Evolutionary conservation across 371 early-diverging fungal genomes (phyloP).

Genomic region (Gilbertella persicaria): DNA sequence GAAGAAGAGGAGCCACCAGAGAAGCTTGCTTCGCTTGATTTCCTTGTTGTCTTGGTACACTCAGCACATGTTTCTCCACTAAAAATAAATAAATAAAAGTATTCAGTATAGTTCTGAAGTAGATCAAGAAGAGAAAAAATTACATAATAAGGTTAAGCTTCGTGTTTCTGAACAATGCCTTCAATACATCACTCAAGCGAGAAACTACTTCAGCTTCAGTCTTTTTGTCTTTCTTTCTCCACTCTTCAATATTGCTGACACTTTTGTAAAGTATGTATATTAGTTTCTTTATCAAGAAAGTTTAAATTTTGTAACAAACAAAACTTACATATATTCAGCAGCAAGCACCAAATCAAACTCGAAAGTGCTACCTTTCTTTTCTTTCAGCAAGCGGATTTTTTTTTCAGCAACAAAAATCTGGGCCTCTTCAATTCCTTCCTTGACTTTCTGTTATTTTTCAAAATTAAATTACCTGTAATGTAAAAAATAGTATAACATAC

Average conservation of each 20-base stretch:
- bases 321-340: not conserved
- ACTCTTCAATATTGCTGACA: not conserved
- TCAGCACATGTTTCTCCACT: not conserved
- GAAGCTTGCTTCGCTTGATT: not conserved
- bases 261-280: not conserved
- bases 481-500: not conserved
- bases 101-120: not conserved
- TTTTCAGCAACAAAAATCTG: not conserved
- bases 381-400: not conserved
- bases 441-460: not conserved
- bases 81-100: not conserved
- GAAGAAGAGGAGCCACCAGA: not conserved
- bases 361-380: not conserved
- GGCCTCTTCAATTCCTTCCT: not conserved
- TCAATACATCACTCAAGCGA: not conserved
- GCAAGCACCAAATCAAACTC: not conserved
- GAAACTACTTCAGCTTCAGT: not conserved
- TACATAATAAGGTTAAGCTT: not conserved
- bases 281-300: not conserved
- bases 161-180: not conserved
- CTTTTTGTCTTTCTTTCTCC: not conserved
- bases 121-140: not conserved
- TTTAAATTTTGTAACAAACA: not conserved
- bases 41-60: not conserved
- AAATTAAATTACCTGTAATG: not conserved